phyloP scores from a whole-genome alignment of 345 rosid species.

The Brassica nigra region DNA sequence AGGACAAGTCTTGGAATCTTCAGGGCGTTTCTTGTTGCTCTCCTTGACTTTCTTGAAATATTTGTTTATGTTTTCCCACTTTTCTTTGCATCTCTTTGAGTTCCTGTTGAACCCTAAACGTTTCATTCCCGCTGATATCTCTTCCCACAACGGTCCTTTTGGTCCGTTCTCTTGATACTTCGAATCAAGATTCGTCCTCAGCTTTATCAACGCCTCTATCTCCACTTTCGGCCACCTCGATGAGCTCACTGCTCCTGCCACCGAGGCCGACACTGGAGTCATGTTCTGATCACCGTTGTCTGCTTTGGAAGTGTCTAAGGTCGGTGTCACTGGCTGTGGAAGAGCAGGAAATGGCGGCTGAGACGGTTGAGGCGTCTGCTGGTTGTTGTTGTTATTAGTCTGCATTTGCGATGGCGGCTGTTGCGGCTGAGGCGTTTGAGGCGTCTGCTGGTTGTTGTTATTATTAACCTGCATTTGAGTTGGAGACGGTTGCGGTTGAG shows the following conservation, averaged over 20 bases:
- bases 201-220: conserved; percentile 50
- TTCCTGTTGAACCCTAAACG: conserved; percentile 64
- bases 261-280: conserved; percentile 18
- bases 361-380: not conserved
- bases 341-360: not conserved
- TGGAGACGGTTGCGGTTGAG: conserved; percentile 31
- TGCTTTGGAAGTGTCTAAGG: conserved; percentile 26
- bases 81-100: conserved; percentile 79
- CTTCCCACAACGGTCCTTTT: conserved; percentile 79
- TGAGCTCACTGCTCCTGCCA: conserved; percentile 34
- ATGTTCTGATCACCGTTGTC: conserved; percentile 44
- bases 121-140: conserved; percentile 65
- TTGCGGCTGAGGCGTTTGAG: not conserved
- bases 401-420: not conserved
- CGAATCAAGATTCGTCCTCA: conserved; percentile 48
- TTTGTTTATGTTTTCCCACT: conserved; percentile 86
- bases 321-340: not conserved
- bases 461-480: conserved; percentile 18
- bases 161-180: conserved; percentile 63
- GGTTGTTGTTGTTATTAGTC: not conserved
- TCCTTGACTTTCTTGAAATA: conserved; percentile 85
- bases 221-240: conserved; percentile 63
- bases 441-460: conserved; percentile 1
- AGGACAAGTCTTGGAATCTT: conserved; percentile 81
- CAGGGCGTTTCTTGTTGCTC: conserved; percentile 70